A percentile compares a stretch with the other conserved stretches of the same genome.
phyloP scores from a whole-genome alignment of 2,329 filamentous ascomycete species.

The Penicillium sp. region DNA sequence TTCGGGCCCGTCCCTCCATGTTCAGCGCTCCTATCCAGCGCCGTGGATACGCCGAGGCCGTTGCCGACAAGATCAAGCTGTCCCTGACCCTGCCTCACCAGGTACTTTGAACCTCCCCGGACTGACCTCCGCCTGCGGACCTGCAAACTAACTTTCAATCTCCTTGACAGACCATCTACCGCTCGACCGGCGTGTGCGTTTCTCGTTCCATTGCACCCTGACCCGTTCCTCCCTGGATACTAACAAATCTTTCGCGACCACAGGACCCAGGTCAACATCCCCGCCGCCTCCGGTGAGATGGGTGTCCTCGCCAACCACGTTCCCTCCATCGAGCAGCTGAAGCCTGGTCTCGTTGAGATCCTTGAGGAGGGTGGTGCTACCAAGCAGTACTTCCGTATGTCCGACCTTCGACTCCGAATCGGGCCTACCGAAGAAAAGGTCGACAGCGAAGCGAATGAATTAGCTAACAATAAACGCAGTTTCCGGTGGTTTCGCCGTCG shows the following conservation, averaged over 20 bases:
- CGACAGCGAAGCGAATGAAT: slow-evolving; percentile 7
- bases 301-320: slow-evolving; percentile 99
- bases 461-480: slow-evolving; percentile 60
- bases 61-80: slow-evolving; percentile 95
- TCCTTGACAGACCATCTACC: slow-evolving; percentile 65
- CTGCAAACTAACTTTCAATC: slow-evolving; percentile 28
- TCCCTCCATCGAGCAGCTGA: slow-evolving; percentile 97
- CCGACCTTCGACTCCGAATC: slow-evolving; percentile 18
- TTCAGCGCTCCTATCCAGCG: slow-evolving; percentile 78
- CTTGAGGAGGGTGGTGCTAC: slow-evolving; percentile 83
- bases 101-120: slow-evolving; percentile 64
- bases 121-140: slow-evolving; percentile 7
- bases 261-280: slow-evolving; percentile 94
- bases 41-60: slow-evolving; percentile 88
- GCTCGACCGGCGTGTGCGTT: slow-evolving; percentile 71
- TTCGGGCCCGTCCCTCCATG: slow-evolving; percentile 79
- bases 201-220: slow-evolving; percentile 7
- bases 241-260: slow-evolving; percentile 68
- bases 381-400: slow-evolving; percentile 99
- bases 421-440: slow-evolving; percentile 6
- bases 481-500: slow-evolving; percentile 93
- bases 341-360: slow-evolving; percentile 92
- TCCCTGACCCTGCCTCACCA: slow-evolving; percentile 97
- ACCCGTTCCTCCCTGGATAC: slow-evolving; percentile 27
- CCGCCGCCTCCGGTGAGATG: slow-evolving; percentile 98